Evolutionary conservation across 2,329 filamentous ascomycete species (phyloP).

Genomic region (Claviceps pazoutovae): DNA sequence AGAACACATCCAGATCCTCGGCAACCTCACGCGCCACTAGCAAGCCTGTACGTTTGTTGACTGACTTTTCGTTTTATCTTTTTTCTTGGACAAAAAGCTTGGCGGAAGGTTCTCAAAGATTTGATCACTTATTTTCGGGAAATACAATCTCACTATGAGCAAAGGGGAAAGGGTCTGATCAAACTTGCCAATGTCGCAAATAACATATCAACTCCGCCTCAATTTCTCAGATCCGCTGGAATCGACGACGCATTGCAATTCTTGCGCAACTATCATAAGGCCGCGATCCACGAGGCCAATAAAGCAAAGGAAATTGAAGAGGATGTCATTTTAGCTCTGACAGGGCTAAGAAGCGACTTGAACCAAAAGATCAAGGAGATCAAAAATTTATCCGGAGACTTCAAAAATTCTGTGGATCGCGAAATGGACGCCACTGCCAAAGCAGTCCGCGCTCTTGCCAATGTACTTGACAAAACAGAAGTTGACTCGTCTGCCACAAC

Average conservation of each 20-base stretch:
- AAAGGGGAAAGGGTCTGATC: constrained; percentile 64
- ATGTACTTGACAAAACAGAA: constrained; percentile 66
- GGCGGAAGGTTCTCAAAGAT: constrained; percentile 91
- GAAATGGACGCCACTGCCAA: constrained; percentile 78
- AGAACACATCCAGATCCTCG: neutral
- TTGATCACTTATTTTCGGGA: constrained; percentile 89
- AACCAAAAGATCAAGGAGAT: constrained; percentile 98
- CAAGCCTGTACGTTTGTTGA: neutral
- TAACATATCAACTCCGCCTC: constrained; percentile 59
- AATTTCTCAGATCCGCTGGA: constrained; percentile 70
- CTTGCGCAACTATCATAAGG: constrained; percentile 69
- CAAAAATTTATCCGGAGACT: constrained; percentile 82
- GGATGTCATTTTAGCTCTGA: constrained; percentile 79
- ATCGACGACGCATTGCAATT: constrained; percentile 76
- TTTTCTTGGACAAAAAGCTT: constrained; percentile 39
- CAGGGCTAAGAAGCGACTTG: constrained; percentile 73
- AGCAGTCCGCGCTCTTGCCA: constrained; percentile 67
- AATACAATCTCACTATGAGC: constrained; percentile 78
- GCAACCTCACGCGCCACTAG: neutral
- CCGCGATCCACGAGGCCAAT: constrained; percentile 63
- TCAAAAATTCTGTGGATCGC: constrained; percentile 92
- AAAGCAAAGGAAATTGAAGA: constrained; percentile 84
- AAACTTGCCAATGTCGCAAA: constrained; percentile 77
- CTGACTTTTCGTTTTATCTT: neutral
- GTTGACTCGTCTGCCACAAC: constrained; percentile 57